phyloP scores from a whole-genome alignment of 75 land plant genomes.

The Isoetes taiwanensis region DNA sequence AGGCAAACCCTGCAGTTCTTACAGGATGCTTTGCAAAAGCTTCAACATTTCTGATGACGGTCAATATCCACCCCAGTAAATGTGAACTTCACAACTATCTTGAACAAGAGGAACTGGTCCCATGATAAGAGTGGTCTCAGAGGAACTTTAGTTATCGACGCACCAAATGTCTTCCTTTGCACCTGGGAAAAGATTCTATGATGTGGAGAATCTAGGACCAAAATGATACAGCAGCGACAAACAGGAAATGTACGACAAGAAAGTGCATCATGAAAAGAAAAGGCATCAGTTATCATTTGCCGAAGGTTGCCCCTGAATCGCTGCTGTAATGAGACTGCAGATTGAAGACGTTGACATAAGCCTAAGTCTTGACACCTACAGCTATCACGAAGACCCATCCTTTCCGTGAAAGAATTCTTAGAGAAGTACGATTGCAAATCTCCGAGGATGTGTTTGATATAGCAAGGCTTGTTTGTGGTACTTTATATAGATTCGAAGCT shows the following conservation, averaged over 20 bases:
- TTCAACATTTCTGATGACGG: slow-evolving; percentile 12
- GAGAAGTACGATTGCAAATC: slow-evolving; percentile 51
- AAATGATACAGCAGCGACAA: too few species aligned
- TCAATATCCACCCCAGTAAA: slow-evolving; percentile 25
- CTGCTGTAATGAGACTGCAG: slow-evolving; percentile 49
- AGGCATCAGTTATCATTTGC: slow-evolving; percentile 12
- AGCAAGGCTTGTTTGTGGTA: slow-evolving; percentile 67
- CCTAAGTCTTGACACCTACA: slow-evolving; percentile 36
- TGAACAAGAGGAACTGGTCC: slow-evolving; percentile 35
- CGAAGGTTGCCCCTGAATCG: slow-evolving; percentile 42
- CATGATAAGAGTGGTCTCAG: slow-evolving; percentile 50
- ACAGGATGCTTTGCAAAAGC: slow-evolving; percentile 39
- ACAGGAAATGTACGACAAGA: background rate
- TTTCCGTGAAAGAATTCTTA: slow-evolving; percentile 24
- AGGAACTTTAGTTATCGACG: slow-evolving; percentile 34
- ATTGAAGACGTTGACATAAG: slow-evolving; percentile 48
- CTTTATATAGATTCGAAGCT: slow-evolving; percentile 67
- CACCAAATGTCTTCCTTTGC: slow-evolving; percentile 21
- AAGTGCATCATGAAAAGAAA: background rate
- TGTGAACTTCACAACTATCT: slow-evolving; percentile 38
- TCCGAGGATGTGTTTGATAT: slow-evolving; percentile 78
- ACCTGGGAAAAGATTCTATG: slow-evolving; percentile 39
- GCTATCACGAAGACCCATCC: slow-evolving; percentile 8
- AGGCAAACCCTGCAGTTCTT: slow-evolving; percentile 49
- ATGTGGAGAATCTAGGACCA: too few species aligned